Conservation (phyloP, 2,329 filamentous ascomycete genomes). For the Macrophomina pseudophaseolina region DNA sequence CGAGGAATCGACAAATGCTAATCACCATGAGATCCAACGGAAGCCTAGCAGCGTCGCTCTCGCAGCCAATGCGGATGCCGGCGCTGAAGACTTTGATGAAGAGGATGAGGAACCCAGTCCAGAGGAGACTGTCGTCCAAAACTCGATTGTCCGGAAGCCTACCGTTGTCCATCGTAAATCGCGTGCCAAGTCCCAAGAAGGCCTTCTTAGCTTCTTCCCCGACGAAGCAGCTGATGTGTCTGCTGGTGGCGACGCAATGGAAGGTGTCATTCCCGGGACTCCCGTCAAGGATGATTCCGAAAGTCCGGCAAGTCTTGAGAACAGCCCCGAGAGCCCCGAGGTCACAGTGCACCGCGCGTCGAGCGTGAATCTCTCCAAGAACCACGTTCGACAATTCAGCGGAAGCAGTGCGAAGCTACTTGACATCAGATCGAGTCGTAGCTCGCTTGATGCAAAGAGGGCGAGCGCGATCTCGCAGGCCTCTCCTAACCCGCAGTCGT, state of each 20-base stretch:
- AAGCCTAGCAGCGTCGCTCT: constrained; percentile 55
- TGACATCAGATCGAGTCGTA: constrained; percentile 55
- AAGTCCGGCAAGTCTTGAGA: constrained; percentile 37
- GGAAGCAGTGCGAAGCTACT: constrained; percentile 78
- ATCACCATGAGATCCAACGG: constrained; percentile 30
- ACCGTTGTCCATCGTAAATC: constrained; percentile 67
- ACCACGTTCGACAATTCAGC: constrained; percentile 73
- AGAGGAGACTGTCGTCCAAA: constrained; percentile 53
- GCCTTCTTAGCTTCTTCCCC: constrained; percentile 57
- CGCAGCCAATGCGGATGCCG: constrained; percentile 34
- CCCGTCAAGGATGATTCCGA: constrained; percentile 37
- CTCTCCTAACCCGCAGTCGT: constrained; percentile 6
- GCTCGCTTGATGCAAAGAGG: constrained; percentile 32
- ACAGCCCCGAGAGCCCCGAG: constrained; percentile 30
- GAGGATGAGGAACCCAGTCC: constrained; percentile 31
- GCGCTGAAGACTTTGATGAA: constrained; percentile 57
- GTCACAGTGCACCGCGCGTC: constrained; percentile 65
- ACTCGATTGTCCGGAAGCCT: constrained; percentile 60
- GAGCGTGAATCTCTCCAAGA: constrained; percentile 70
- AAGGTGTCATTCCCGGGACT: constrained; percentile 41
- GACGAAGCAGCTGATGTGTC: constrained; percentile 34
- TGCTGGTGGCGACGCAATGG: constrained; percentile 37
- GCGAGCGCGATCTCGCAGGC: constrained; percentile 1
- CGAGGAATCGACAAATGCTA: constrained; percentile 43
- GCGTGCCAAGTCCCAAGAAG: constrained; percentile 66